phyloP scores from a whole-genome alignment of 208 protist species.

The Leishmania tarentolae region DNA sequence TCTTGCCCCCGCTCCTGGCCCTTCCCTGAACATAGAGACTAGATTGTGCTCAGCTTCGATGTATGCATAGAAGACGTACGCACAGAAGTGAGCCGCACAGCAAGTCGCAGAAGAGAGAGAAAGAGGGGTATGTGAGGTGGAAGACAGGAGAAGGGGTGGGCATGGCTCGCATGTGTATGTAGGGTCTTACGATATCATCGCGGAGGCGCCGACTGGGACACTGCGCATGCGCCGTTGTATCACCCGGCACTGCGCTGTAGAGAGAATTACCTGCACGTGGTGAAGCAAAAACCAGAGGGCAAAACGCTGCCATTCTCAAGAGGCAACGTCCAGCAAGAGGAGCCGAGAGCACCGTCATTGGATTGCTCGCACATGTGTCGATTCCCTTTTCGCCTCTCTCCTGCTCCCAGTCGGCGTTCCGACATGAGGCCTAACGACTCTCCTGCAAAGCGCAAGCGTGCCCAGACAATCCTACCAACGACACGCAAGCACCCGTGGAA shows the following conservation, averaged over 20 bases:
- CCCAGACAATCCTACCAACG: background rate
- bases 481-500: background rate
- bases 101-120: background rate
- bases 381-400: too few species aligned
- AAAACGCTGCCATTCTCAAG: background rate
- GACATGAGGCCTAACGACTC: too few species aligned
- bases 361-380: background rate
- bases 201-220: background rate
- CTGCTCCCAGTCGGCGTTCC: too few species aligned
- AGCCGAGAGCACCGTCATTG: background rate
- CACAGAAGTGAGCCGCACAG: background rate
- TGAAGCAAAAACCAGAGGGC: background rate
- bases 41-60: background rate
- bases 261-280: background rate
- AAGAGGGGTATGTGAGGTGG: background rate
- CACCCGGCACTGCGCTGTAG: background rate
- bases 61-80: background rate
- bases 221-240: background rate
- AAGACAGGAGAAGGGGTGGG: background rate
- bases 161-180: background rate
- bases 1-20: slow-evolving; percentile 6
- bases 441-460: too few species aligned
- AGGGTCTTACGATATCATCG: background rate
- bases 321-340: background rate
- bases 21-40: background rate